Evolutionary conservation across 2,329 filamentous ascomycete species (phyloP).

Genomic region (Fusarium sp.): DNA sequence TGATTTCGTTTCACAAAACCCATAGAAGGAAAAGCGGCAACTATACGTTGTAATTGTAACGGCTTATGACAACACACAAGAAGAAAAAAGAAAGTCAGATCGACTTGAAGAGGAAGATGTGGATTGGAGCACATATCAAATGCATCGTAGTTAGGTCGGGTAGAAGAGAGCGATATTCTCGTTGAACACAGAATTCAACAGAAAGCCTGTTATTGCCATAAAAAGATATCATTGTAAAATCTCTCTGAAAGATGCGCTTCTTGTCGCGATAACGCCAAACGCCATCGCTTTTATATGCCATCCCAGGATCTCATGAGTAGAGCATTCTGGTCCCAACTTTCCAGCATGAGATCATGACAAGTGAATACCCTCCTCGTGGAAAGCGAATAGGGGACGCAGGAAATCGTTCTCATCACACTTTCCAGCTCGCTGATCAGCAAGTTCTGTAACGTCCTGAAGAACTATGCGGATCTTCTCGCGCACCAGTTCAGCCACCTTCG

Average conservation of each 20-base stretch:
- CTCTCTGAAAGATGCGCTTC: slow-evolving; percentile 12
- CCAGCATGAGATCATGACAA: slow-evolving; percentile 69
- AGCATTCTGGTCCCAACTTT: slow-evolving; percentile 4
- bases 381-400: slow-evolving; percentile 80
- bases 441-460: slow-evolving; percentile 80
- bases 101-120: slow-evolving; percentile 32
- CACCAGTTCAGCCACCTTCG: slow-evolving; percentile 84
- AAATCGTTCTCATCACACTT: slow-evolving; percentile 96
- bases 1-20: slow-evolving; percentile 44
- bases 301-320: neutral
- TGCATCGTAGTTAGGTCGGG: slow-evolving; percentile 9
- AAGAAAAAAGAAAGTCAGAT: slow-evolving; percentile 33
- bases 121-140: slow-evolving; percentile 43
- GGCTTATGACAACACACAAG: slow-evolving; percentile 47
- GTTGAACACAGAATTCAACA: slow-evolving; percentile 25
- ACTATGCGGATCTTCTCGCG: slow-evolving; percentile 88
- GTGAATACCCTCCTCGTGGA: slow-evolving; percentile 93
- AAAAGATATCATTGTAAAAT: slow-evolving; percentile 31
- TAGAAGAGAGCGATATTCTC: slow-evolving; percentile 28
- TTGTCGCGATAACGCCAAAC: slow-evolving; percentile 30
- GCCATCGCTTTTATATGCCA: slow-evolving; percentile 29
- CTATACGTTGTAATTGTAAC: slow-evolving; percentile 50
- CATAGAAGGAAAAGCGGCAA: slow-evolving; percentile 50
- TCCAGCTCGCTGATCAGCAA: slow-evolving; percentile 83
- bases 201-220: slow-evolving; percentile 1